phyloP scores from a whole-genome alignment of 1,284 basidiomycete genomes.

The Pseudozyma thailandica region DNA sequence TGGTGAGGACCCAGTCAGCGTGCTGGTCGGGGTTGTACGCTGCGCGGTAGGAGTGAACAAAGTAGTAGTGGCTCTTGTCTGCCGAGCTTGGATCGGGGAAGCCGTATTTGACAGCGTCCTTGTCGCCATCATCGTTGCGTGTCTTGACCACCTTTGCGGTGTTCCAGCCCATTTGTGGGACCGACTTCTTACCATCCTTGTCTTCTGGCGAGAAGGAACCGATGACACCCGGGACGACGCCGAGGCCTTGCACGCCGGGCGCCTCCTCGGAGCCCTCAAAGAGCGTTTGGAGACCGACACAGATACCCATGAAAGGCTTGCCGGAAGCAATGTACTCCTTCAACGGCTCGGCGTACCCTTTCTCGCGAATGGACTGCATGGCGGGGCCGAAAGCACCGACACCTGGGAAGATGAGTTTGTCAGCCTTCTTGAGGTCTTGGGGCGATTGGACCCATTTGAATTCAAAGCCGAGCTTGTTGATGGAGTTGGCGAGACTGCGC shows the following conservation, averaged over 20 bases:
- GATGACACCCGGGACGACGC: conserved; percentile 62
- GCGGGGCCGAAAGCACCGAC: conserved; percentile 94
- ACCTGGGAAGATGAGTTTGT: conserved; percentile 96
- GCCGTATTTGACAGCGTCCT: conserved; percentile 45
- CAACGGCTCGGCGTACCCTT: conserved; percentile 84
- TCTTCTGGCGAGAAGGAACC: conserved; percentile 50
- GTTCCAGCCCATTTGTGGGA: conserved; percentile 97
- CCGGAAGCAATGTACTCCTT: conserved; percentile 86
- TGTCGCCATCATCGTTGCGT: conserved; percentile 26
- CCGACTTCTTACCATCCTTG: conserved; percentile 74
- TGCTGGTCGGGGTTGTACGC: conserved; percentile 71
- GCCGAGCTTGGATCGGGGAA: conserved; percentile 65
- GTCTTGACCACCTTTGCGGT: conserved; percentile 68
- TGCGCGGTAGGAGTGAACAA: conserved; percentile 94
- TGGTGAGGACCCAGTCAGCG: conserved; percentile 80
- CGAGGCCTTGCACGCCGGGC: conserved; percentile 58
- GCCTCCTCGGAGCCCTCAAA: conserved; percentile 79
- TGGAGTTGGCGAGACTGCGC: conserved; percentile 82
- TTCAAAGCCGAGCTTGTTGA: conserved; percentile 83
- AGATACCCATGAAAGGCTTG: conserved; percentile 88
- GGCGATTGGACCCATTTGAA: conserved; percentile 90
- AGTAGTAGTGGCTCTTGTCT: conserved; percentile 80
- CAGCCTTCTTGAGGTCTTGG: conserved; percentile 87
- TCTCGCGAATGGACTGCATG: conserved; percentile 78
- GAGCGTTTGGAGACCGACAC: conserved; percentile 79